Evolutionary conservation across 2,329 filamentous ascomycete genomes (phyloP).

Genomic region (Phyllosticta ampelicida): DNA sequence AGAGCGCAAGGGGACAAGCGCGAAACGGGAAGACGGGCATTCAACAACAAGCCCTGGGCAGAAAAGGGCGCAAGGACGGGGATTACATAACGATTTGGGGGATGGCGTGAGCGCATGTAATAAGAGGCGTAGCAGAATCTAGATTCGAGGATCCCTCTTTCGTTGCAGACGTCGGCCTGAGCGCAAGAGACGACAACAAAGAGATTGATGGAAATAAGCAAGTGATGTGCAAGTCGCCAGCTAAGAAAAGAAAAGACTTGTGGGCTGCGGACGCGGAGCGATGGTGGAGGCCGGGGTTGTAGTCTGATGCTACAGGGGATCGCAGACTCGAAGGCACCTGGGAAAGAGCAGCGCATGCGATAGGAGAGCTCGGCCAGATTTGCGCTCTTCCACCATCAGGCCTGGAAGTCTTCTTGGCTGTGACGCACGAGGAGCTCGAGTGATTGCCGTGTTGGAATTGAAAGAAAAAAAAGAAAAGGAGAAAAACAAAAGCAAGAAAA

Average conservation of each 20-base stretch:
- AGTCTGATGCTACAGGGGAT: background rate
- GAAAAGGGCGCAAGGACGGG: background rate
- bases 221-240: background rate
- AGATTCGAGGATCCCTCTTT: background rate
- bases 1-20: background rate
- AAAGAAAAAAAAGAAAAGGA: too few relatives aligned
- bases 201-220: background rate
- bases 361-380: background rate
- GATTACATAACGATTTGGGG: slow-evolving; percentile 6
- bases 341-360: background rate
- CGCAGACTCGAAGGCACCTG: background rate
- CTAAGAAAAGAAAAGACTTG: background rate
- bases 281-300: background rate
- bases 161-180: background rate
- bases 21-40: background rate
- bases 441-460: too few relatives aligned
- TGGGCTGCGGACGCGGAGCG: background rate
- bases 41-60: background rate
- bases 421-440: too few relatives aligned
- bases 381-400: background rate
- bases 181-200: background rate
- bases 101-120: slow-evolving; percentile 8
- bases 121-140: background rate
- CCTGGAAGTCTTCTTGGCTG: background rate
- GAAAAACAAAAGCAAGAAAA: background rate